Conservation (phyloP, 2,329 filamentous ascomycete species). For the Chaetothyriales sp. region DNA sequence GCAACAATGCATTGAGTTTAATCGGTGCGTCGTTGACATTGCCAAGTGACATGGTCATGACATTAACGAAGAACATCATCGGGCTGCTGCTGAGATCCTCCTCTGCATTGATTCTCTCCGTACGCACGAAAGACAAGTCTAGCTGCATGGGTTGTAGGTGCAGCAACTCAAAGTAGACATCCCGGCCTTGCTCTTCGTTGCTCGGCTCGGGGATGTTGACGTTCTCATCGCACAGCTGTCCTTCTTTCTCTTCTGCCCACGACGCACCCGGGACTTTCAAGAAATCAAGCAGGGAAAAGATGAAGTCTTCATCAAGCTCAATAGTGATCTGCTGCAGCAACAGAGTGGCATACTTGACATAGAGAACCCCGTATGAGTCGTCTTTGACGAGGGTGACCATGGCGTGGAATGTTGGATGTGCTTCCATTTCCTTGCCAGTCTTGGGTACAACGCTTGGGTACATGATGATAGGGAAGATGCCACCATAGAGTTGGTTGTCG, state of each 20-base stretch:
- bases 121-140: constrained; percentile 91
- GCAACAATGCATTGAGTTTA: constrained; percentile 77
- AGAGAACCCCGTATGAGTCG: constrained; percentile 91
- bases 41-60: constrained; percentile 97
- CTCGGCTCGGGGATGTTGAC: constrained; percentile 86
- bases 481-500: constrained; percentile 95
- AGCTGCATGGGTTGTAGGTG: constrained; percentile 98
- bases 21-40: constrained; percentile 98
- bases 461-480: constrained; percentile 91
- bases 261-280: constrained; percentile 80
- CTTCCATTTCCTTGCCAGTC: constrained; percentile 88
- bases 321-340: constrained; percentile 95
- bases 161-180: constrained; percentile 94
- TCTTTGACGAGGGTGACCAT: constrained; percentile 93
- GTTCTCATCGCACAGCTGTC: constrained; percentile 73
- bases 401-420: constrained; percentile 83
- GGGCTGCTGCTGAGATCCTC: constrained; percentile 86
- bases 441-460: constrained; percentile 97
- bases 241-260: constrained; percentile 71
- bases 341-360: constrained; percentile 94
- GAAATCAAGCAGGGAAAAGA: constrained; percentile 90
- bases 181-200: constrained; percentile 68
- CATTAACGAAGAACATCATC: constrained; percentile 96
- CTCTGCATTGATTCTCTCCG: constrained; percentile 88
- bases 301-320: constrained; percentile 94